Percentiles rank a stretch among this genome's conserved stretches.
Conservation (phyloP, 768 basidiomycete genomes). For the Phlegmacium glaucopus region DNA sequence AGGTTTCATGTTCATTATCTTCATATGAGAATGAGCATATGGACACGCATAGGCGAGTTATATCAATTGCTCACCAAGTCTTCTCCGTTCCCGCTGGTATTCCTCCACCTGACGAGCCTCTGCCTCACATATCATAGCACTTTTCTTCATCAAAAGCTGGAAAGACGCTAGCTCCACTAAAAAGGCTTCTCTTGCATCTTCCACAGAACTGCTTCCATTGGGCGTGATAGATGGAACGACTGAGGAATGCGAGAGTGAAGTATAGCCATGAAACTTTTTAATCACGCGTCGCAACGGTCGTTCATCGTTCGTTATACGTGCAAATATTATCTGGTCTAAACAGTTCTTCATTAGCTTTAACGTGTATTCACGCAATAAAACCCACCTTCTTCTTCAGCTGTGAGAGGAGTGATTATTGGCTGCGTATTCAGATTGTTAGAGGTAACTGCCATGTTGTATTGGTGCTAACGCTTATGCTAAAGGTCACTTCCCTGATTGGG, state of each 20-base stretch:
- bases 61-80: slow-evolving; percentile 53
- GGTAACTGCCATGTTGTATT: slow-evolving; percentile 10
- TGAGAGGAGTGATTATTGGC: slow-evolving; percentile 36
- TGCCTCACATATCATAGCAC: slow-evolving; percentile 79
- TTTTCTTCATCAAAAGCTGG: slow-evolving; percentile 72
- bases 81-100: slow-evolving; percentile 67
- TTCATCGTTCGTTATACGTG: slow-evolving; percentile 81
- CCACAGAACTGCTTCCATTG: slow-evolving; percentile 31
- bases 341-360: slow-evolving; percentile 22
- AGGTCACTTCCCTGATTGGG: no score
- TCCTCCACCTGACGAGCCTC: slow-evolving; percentile 84
- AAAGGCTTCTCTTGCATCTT: slow-evolving; percentile 78
- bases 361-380: slow-evolving; percentile 10
- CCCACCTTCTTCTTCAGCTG: slow-evolving; percentile 63
- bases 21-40: background rate
- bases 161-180: slow-evolving; percentile 76
- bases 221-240: slow-evolving; percentile 28
- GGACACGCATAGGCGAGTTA: slow-evolving; percentile 9
- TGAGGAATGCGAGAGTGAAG: slow-evolving; percentile 51
- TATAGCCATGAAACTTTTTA: slow-evolving; percentile 78
- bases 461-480: background rate
- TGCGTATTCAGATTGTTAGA: slow-evolving; percentile 20
- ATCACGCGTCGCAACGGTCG: slow-evolving; percentile 72
- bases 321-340: slow-evolving; percentile 75
- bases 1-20: slow-evolving; percentile 71